A percentile compares a stretch with the other conserved stretches of the same genome.
Evolutionary conservation across 2,329 filamentous ascomycete species (phyloP).

Genomic region (Fusarium sp.): DNA sequence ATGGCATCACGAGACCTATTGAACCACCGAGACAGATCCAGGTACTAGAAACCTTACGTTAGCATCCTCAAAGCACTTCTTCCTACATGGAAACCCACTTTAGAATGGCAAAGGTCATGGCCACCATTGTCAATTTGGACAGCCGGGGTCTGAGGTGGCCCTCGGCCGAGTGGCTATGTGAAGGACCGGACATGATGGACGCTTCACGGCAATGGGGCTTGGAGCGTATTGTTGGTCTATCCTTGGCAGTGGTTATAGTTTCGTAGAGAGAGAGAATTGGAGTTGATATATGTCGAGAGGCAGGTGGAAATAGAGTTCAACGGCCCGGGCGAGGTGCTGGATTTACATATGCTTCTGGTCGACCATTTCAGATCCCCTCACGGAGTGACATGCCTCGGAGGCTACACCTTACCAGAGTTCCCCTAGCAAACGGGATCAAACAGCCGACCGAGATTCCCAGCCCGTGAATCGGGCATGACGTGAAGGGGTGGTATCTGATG

Average conservation of each 20-base stretch:
- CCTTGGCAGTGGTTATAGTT: not conserved
- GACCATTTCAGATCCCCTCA: not conserved
- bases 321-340: not conserved
- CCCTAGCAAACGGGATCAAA: not conserved
- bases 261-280: not conserved
- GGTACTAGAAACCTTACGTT: constrained; percentile 23
- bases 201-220: not conserved
- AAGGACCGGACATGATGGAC: constrained; percentile 9
- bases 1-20: constrained; percentile 55
- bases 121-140: constrained; percentile 56
- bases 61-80: not conserved
- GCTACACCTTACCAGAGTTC: not conserved
- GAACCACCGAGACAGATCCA: constrained; percentile 55
- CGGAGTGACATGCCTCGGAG: not conserved
- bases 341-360: not conserved
- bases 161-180: constrained; percentile 6
- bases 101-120: constrained; percentile 57
- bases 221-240: not conserved
- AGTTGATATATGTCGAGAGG: not conserved
- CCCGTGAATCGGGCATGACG: not conserved
- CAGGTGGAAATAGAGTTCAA: not conserved
- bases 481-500: not conserved
- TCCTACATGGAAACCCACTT: constrained; percentile 42
- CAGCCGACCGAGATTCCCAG: not conserved
- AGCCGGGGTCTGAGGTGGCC: constrained; percentile 52